Evolutionary conservation across 441 rosid genomes (phyloP), one percentile per base, ranked within the genome.

Genomic region (Populus hybrid): DNA sequence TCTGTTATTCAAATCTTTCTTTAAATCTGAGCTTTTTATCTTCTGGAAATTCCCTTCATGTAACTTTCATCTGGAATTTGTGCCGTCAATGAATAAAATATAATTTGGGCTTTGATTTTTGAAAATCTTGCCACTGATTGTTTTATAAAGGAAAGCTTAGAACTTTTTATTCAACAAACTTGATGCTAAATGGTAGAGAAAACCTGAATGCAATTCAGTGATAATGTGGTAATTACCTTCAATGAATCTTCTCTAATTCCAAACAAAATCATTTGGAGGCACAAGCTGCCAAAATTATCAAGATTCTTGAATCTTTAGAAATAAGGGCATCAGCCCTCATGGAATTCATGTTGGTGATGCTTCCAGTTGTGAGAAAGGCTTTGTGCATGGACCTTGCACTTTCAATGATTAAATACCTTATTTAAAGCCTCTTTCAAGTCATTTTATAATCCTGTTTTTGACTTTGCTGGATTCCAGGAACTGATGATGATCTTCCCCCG

Each of bases 401-500:
- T 69, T 21, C 32, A 21, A 46, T 54, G 24, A 23, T 11, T 76
- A 57, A 59, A 34, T 59, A 24, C 50, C 35, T 34, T 76, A 69
- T 35, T 65, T 50, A 6, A 10, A n/a, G 14, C 57, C 35, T 16
- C 11, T n/a, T 65, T 6, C 35, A 46, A 46, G 20, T 46, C 57
- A 46, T 36, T 16, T 16, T 46, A 50, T 54, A 30, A n/a, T 23
- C 18, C 42, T 18, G 20, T 64, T 28, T 46, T 42, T 59, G 24
- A 8, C 67, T 57, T 18, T 36, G 63, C 28, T 73, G 30, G 65
- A 23, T 70, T 83, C 80, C 88, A 95, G 99, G 98, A 80, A 95
- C 99, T 23, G 99, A 95, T 86, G 99, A 96, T 77, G 99, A 96
- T 83, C 89, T 96, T 20, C 99, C 98, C 77, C 98, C 99, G 21